Base-by-base conservation (phyloP, 2,329 filamentous ascomycete genomes). In the Lasiodiplodia theobromae region DNA sequence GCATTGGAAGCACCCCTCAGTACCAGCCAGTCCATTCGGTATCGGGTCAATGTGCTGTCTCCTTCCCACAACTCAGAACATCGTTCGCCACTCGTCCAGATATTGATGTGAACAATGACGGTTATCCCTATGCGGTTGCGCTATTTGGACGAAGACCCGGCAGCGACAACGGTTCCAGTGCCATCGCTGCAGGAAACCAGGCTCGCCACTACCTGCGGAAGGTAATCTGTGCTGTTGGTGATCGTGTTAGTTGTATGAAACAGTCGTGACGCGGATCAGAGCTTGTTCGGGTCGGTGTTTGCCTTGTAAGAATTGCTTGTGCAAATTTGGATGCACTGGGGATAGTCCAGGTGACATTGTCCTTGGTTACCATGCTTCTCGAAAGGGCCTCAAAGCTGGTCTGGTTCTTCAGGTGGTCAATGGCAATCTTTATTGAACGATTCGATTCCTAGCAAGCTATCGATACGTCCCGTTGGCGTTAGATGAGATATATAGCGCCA, bases 1-100 rank as follows among this genome's bases (percentile, higher is more conserved):
- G 80, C 77, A 75, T 82, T 84, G 83, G 84, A 86, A 3, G 80
- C 84, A 11, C 84, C 81, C 79, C 68, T 82, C 78, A 3, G 71
- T 72, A 53, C 73, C 80, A 57, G 70, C 76, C 57, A 79, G 76
- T 0, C 77, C 77, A 83, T 68, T 0, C 71, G 75, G 68, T 83
- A 84, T 34, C 82, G 77, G 14, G 78, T 71, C 16, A 86, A 71
- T 0, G 82, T 77, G 0, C 84, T 84, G 54, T 82, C 78, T 2
- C 70, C 64, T 3, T 62, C 0, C 77, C 77, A 3, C 79, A 78
- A n/a, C 69, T 68, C 10, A 71, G n/a, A 4, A 64, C 21, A 11
- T 34, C n/a, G 1, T 68, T 60, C 72, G 10, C 71, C 71, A 18
- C 18, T 47, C 3, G 72, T 28, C 73, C 72, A 72, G 2, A 63